Conservation (phyloP, 148 eudicot genomes). For the Camellia japonica region DNA sequence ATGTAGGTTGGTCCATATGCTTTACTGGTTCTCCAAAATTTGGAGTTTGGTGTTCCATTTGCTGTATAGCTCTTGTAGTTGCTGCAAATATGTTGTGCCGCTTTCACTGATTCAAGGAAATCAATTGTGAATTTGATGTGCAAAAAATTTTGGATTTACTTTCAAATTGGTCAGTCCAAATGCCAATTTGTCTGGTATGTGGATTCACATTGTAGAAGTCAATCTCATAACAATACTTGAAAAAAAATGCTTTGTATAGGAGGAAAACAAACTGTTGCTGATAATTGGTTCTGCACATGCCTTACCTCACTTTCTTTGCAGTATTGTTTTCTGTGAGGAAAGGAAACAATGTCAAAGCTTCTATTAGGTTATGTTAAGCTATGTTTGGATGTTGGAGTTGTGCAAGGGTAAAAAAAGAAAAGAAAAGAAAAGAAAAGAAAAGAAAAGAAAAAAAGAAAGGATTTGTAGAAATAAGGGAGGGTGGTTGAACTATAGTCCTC, state of each 20-base stretch:
- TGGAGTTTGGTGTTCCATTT: background rate
- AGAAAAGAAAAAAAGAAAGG: too few relatives aligned
- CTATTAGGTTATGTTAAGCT: too few relatives aligned
- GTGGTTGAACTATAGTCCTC: too few relatives aligned
- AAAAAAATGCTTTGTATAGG: background rate
- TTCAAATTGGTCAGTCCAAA: background rate
- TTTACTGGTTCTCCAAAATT: background rate
- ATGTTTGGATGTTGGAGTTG: too few relatives aligned
- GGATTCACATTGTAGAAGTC: background rate
- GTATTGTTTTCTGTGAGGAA: too few relatives aligned
- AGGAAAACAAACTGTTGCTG: constrained; percentile 6
- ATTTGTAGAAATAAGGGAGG: too few relatives aligned
- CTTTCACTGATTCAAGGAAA: background rate
- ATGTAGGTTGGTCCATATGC: background rate
- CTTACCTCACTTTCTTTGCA: too few relatives aligned
- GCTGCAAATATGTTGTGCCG: background rate
- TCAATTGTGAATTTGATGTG: background rate
- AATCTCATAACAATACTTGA: background rate
- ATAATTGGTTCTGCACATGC: background rate
- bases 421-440: too few relatives aligned
- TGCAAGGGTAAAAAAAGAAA: too few relatives aligned
- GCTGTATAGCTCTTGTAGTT: background rate
- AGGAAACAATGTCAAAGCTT: too few relatives aligned
- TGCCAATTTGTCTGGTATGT: background rate
- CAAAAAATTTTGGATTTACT: background rate